These are phyloP conservation scores for Lagenidium giganteum DNA, from an alignment of 352 stramenopile species.

Conservation along the genomic window DNA sequence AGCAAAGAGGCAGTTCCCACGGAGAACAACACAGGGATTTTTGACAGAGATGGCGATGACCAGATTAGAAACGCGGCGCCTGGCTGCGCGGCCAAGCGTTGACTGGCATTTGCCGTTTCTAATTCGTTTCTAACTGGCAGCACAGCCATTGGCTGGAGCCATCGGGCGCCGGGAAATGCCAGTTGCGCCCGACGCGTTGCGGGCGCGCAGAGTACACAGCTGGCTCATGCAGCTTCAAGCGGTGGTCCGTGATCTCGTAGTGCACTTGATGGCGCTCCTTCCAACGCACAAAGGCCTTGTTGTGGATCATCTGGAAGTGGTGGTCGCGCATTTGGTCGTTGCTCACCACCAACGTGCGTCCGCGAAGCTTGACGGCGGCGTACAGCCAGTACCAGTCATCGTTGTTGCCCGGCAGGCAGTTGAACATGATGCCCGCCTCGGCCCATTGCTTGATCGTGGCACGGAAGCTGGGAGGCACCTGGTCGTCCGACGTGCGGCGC, in stretches of 20 bases:
- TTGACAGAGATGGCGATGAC: too few species aligned
- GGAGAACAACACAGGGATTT: too few species aligned
- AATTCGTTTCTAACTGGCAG: constrained; percentile 30
- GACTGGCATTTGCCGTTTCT: constrained; percentile 14
- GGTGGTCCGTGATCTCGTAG: constrained; percentile 72
- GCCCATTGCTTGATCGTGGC: constrained; percentile 77
- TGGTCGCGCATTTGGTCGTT: constrained; percentile 99
- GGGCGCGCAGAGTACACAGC: constrained; percentile 47
- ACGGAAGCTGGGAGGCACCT: constrained; percentile 74
- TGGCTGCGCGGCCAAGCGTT: too few species aligned
- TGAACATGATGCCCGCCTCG: constrained; percentile 82
- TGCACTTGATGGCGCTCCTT: constrained; percentile 96
- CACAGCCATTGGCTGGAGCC: constrained; percentile 37
- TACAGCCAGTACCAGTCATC: constrained; percentile 99
- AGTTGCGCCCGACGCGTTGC: constrained; percentile 48
- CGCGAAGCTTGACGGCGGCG: constrained; percentile 84
- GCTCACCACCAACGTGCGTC: constrained; percentile 87
- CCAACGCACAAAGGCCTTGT: constrained; percentile 93
- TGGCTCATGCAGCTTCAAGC: constrained; percentile 48
- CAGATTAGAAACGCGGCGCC: too few species aligned
- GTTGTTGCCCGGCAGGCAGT: constrained; percentile 94
- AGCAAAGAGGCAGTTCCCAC: too few species aligned
- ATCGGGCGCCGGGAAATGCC: constrained; percentile 56
- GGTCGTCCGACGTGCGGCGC: constrained; percentile 88
- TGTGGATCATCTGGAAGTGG: constrained; percentile 99